Evolutionary conservation across 2,329 filamentous ascomycete species (phyloP), one percentile per base, ranked within the genome.

Genomic region (Penicillium sp.): DNA sequence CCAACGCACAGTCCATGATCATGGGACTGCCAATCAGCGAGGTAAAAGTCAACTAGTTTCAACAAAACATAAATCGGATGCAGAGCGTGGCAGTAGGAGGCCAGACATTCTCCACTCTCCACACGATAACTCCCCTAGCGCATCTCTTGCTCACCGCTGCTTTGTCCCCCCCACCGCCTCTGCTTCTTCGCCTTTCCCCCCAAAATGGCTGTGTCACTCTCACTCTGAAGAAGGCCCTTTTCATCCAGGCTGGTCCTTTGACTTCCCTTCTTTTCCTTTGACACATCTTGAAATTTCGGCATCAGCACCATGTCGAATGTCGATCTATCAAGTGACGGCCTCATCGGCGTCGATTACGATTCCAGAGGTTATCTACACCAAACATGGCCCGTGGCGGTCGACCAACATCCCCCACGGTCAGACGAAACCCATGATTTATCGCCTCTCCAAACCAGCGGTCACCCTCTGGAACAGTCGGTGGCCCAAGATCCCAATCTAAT

Each of bases 331-430:
- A 67, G 64, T 62, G 76, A 80, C 56, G 77, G 75, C 67, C 73
- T 80, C 54, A 70, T 76, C 61, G 75, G 73, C 60, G 73, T 78
- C 60, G 77, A 80, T 53, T 78, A 78, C 59, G 77, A 79, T 65
- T 73, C 76, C 55, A 75, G 77, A 71, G 70, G 64, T 47, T 80
- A 78, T 68, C 70, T 75, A 57, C 70, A 74, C 56, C 67, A 73
- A 59, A 66, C 71, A 59, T 79, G 77, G 77, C 71, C 76, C 49
- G 69, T 78, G 50, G 59, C 73, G 48, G 70, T 77, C 57, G 73
- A 77, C 58, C 73, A 77, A 46, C 66, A 71, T 50, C 69, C 70
- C 51, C 69, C 70, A 51, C 69, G 68, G 60, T 62, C 71, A 41
- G 72, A 76, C 53, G 68, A 68, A 43, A 68, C 65, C 56, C 73